Conservation (phyloP, 192 early-diverging fungal species). For the Glomus cerebriforme region DNA sequence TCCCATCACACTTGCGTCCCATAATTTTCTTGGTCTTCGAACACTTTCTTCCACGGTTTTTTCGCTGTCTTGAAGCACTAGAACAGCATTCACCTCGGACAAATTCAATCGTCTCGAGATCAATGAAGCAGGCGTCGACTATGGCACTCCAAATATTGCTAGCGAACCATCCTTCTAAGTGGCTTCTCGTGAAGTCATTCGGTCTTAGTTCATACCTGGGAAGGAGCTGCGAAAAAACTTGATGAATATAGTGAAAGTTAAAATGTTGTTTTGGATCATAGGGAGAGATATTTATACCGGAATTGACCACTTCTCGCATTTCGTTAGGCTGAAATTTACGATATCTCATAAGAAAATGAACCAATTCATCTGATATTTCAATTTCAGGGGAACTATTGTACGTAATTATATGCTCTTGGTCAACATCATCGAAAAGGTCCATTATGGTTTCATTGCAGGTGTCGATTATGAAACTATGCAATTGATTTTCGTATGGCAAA, state of each 20-base stretch:
- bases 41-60: slow-evolving; percentile 20
- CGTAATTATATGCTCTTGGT: slow-evolving; percentile 28
- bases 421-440: background rate
- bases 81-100: slow-evolving; percentile 31
- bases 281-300: slow-evolving; percentile 25
- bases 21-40: background rate
- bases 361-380: slow-evolving; percentile 6
- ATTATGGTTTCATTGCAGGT: no score
- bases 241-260: slow-evolving; percentile 26
- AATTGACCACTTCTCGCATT: slow-evolving; percentile 29
- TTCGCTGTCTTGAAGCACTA: slow-evolving; percentile 19
- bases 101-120: slow-evolving; percentile 28
- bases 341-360: slow-evolving; percentile 28
- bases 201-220: slow-evolving; percentile 24
- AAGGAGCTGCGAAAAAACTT: slow-evolving; percentile 31
- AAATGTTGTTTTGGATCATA: slow-evolving; percentile 30
- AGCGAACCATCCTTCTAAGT: slow-evolving; percentile 29
- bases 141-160: slow-evolving; percentile 19
- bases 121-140: slow-evolving; percentile 20
- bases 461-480: no score
- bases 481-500: no score
- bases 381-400: background rate
- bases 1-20: slow-evolving; percentile 29
- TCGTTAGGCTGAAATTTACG: slow-evolving; percentile 28
- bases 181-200: slow-evolving; percentile 18